A percentile compares a stretch with the other conserved stretches of the same genome.
These are phyloP conservation scores for Pleurotus djamor DNA, from an alignment of 768 basidiomycete species.

Conservation along the genomic window DNA sequence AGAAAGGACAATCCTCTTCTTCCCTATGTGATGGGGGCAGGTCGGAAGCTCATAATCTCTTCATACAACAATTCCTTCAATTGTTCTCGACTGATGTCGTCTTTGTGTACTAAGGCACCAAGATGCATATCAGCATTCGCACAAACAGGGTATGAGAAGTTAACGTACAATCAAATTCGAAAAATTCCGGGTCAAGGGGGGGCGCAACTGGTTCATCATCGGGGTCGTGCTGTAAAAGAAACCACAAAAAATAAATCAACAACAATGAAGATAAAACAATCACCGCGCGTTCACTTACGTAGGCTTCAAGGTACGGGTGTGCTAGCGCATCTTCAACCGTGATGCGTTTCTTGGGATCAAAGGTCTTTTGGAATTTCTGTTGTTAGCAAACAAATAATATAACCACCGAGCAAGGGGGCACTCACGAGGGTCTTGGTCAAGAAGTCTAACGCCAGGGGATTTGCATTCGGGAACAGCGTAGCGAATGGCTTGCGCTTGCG, in stretches of 20 bases:
- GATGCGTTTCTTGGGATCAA: conserved; percentile 96
- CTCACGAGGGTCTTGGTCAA: conserved; percentile 81
- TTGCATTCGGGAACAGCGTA: conserved; percentile 73
- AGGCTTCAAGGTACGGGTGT: conserved; percentile 95
- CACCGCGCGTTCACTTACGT: conserved; percentile 43
- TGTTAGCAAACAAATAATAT: not conserved
- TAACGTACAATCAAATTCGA: conserved; percentile 89
- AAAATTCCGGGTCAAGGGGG: conserved; percentile 95
- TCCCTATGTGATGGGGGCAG: conserved; percentile 55
- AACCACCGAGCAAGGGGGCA: conserved; percentile 5
- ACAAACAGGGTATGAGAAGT: not conserved
- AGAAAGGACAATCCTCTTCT: not conserved
- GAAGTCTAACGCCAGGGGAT: conserved; percentile 58
- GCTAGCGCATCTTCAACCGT: conserved; percentile 92
- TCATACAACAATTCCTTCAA: conserved; percentile 93
- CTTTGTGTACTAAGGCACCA: conserved; percentile 74
- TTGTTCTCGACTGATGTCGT: conserved; percentile 93
- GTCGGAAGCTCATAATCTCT: conserved; percentile 90
- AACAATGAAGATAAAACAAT: conserved; percentile 1
- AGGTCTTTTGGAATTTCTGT: conserved; percentile 56
- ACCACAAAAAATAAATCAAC: not conserved
- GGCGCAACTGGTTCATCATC: conserved; percentile 96
- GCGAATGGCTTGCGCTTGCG: conserved; percentile 74
- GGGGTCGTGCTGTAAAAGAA: conserved; percentile 71
- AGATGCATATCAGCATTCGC: conserved; percentile 6